These are phyloP conservation scores for Plasmodium sp. DNA, from an alignment of 169 alveolate genomes.

Conservation along the genomic window DNA sequence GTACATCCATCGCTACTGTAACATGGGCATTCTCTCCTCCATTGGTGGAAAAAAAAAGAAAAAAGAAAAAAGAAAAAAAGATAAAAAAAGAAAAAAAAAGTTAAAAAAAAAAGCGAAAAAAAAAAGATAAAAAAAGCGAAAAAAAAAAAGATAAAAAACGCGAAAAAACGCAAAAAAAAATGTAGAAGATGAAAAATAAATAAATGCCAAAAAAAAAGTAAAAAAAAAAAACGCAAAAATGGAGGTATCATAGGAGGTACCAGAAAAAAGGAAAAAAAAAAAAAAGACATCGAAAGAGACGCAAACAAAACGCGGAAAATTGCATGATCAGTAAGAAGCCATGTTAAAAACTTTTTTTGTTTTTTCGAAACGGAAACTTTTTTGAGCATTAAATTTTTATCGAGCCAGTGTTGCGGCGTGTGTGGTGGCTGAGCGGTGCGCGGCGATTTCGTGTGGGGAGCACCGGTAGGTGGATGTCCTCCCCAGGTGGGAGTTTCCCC, in stretches of 20 bases:
- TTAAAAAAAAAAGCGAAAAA: background rate
- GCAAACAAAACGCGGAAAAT: background rate
- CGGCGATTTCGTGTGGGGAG: background rate
- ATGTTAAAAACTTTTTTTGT: slow-evolving; percentile 14
- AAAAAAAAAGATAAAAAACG: background rate
- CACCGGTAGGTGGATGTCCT: background rate
- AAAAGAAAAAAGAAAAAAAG: background rate
- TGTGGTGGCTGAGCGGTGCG: no score
- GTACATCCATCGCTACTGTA: background rate
- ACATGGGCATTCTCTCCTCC: background rate
- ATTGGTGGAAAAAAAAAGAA: background rate
- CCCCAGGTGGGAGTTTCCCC: background rate
- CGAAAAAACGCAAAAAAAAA: background rate
- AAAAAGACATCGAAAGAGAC: no score
- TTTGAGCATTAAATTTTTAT: background rate
- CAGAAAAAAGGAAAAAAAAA: no score
- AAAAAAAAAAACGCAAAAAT: background rate
- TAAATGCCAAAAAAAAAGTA: background rate
- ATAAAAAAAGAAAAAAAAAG: background rate
- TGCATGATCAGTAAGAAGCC: background rate
- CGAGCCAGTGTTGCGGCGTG: background rate
- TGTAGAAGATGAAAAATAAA: background rate
- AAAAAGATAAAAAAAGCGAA: background rate
- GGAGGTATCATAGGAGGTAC: no score
- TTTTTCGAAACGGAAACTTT: background rate